phyloP scores from a whole-genome alignment of 768 basidiomycete species.

The Boletus rufocinnamomeus region DNA sequence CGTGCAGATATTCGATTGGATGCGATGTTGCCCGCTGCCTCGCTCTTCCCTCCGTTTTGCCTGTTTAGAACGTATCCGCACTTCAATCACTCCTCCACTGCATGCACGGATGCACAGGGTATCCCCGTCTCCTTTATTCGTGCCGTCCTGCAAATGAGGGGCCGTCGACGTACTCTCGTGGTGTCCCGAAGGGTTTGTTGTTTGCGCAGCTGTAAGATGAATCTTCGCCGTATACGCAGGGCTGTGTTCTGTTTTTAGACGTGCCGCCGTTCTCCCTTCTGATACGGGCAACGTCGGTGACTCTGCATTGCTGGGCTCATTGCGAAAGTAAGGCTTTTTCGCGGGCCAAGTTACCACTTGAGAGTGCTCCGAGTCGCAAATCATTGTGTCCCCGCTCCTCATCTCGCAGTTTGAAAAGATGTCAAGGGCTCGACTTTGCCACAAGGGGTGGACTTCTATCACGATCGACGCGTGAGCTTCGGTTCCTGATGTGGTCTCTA shows the following conservation, averaged over 20 bases:
- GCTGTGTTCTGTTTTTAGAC: conserved; percentile 17
- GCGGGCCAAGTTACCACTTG: neutral
- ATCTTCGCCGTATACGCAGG: conserved; percentile 21
- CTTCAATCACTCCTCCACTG: conserved; percentile 9
- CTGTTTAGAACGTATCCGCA: conserved; percentile 19
- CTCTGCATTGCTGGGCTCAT: neutral
- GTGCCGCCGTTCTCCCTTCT: conserved; percentile 5
- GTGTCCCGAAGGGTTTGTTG: conserved; percentile 9
- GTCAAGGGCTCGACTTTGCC: conserved; percentile 26
- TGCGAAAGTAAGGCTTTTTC: neutral
- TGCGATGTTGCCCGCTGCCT: conserved; percentile 25
- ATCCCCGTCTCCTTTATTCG: conserved; percentile 9
- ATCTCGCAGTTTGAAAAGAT: conserved; percentile 17
- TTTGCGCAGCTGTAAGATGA: conserved; percentile 29
- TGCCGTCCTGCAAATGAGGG: conserved; percentile 5
- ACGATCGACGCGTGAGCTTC: conserved; percentile 31
- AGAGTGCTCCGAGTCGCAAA: conserved; percentile 5
- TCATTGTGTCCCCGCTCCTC: conserved; percentile 4
- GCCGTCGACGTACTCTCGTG: conserved; percentile 9
- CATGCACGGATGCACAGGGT: conserved; percentile 15
- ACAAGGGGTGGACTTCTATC: conserved; percentile 23
- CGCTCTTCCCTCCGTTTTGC: conserved; percentile 16
- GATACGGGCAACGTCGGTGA: neutral
- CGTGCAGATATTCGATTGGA: conserved; percentile 20
- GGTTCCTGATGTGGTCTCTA: conserved; percentile 27